Base-by-base conservation (phyloP, 495 filamentous ascomycete species). In the Chaetomium tenue region DNA sequence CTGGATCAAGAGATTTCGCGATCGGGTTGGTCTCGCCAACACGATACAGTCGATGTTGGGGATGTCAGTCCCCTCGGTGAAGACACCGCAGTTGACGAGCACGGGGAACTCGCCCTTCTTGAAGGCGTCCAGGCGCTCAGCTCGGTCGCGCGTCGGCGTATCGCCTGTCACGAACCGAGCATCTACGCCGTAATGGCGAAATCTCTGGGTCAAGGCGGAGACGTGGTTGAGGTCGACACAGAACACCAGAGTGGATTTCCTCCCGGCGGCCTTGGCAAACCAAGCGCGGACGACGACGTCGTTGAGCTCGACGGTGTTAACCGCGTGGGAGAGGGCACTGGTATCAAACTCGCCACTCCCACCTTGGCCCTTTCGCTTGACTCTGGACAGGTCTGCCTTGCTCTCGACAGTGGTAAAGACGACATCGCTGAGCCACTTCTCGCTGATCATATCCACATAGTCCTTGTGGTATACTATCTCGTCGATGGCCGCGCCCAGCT, bases 381-480 rank as follows among this genome's bases (percentile, higher is more conserved):
- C 90, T 11, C 76, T 72, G 0, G 87, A 87, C 33, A 98, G 74
- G 75, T 98, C 88, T 7, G 86, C 91, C 20, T 85, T 87, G 0
- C 91, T 89, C 68, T 88, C 82, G 40, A 98, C 92, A 0, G 94
- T 99, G 0, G 94, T 98, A 75, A 99, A 99, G 16, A 92, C 78
- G 5, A 93, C 91, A 70, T 94, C 82, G 0, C 92, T 85, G 30
- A 99, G 82, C 84, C 85, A 87, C 40, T 92, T 90, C 22, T 95
- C 91, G 28, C 84, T 85, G 61, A 98, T 98, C 93, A 98, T 96
- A 67, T 97, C 93, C 60, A 98, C 83, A 68, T 95, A 98, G 71
- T 97, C 92, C 71, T 90, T 96, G 76, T 98, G 95, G 68, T 97
- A 99, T 28, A 97, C 95, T 61, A 99, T 93, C 64, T 96, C 89